Evolutionary conservation across 768 basidiomycete genomes (phyloP).

Genomic region (Suillus tomentosus): DNA sequence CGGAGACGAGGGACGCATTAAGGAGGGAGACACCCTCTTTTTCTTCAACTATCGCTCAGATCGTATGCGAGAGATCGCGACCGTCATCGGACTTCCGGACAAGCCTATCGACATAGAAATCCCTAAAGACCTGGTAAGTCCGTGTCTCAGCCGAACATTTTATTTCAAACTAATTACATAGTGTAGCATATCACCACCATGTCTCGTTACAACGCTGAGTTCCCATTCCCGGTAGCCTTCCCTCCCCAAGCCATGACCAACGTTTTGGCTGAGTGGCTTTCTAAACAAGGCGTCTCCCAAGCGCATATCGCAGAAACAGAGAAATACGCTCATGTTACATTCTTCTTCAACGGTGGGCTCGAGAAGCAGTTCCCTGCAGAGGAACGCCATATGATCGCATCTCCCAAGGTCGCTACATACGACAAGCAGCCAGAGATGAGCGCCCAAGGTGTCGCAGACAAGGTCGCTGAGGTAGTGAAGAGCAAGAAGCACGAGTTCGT

Average conservation of each 20-base stretch:
- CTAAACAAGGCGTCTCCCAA: constrained; percentile 77
- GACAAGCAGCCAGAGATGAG: constrained; percentile 91
- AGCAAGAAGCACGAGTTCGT: constrained; percentile 77
- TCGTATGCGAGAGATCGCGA: constrained; percentile 89
- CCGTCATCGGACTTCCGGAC: constrained; percentile 77
- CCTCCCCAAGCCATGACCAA: constrained; percentile 95
- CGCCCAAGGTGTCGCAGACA: constrained; percentile 84
- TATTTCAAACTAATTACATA: constrained; percentile 5
- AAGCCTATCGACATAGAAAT: constrained; percentile 84
- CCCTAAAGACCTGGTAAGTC: constrained; percentile 75
- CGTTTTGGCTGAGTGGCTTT: constrained; percentile 91
- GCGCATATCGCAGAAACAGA: constrained; percentile 97
- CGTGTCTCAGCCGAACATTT: background rate
- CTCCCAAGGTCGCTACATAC: constrained; percentile 94
- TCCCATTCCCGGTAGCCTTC: constrained; percentile 88
- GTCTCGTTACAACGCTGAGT: constrained; percentile 91
- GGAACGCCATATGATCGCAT: constrained; percentile 85
- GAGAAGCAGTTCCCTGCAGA: constrained; percentile 89
- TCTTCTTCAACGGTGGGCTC: constrained; percentile 97
- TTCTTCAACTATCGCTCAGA: constrained; percentile 98
- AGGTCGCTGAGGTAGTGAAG: constrained; percentile 85
- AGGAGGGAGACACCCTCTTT: constrained; percentile 89
- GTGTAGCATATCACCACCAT: constrained; percentile 84
- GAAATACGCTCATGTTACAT: constrained; percentile 96
- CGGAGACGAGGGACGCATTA: constrained; percentile 75